Evolutionary conservation across 2,329 filamentous ascomycete genomes (phyloP).

Genomic region (Exophiala lecanii-corni): DNA sequence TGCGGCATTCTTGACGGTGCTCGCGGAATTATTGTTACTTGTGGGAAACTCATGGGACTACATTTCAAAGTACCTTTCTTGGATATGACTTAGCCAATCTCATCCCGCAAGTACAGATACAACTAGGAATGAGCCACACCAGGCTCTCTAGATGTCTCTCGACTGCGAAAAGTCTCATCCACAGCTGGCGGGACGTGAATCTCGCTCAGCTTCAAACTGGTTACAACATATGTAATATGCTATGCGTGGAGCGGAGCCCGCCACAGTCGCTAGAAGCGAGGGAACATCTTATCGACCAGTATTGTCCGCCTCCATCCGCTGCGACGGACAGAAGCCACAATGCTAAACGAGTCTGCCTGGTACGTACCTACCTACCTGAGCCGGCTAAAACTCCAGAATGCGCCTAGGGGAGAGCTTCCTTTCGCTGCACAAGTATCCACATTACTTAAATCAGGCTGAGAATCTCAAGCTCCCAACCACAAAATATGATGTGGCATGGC

Average conservation of each 20-base stretch:
- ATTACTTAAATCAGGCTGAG: conserved; percentile 50
- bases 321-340: conserved; percentile 29
- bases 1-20: too few species aligned
- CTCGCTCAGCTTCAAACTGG: conserved; percentile 9
- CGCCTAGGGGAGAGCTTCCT: conserved; percentile 28
- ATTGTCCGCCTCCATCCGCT: conserved; percentile 28
- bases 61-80: too few species aligned
- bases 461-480: conserved; percentile 34
- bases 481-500: background rate
- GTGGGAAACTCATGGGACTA: too few species aligned
- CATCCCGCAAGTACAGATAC: too few species aligned
- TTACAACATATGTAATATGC: conserved; percentile 27
- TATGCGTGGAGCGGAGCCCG: conserved; percentile 35
- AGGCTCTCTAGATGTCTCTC: too few species aligned
- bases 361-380: conserved; percentile 48
- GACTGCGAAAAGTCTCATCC: too few species aligned
- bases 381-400: conserved; percentile 25
- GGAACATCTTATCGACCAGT: conserved; percentile 31
- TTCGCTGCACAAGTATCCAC: conserved; percentile 46
- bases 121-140: too few species aligned
- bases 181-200: conserved; percentile 7
- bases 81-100: too few species aligned
- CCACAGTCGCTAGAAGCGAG: conserved; percentile 29
- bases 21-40: too few species aligned
- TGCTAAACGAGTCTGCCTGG: conserved; percentile 44